Evolutionary conservation across 2,329 filamentous ascomycete genomes (phyloP).

Genomic region (Dactylellina drechsleri): DNA sequence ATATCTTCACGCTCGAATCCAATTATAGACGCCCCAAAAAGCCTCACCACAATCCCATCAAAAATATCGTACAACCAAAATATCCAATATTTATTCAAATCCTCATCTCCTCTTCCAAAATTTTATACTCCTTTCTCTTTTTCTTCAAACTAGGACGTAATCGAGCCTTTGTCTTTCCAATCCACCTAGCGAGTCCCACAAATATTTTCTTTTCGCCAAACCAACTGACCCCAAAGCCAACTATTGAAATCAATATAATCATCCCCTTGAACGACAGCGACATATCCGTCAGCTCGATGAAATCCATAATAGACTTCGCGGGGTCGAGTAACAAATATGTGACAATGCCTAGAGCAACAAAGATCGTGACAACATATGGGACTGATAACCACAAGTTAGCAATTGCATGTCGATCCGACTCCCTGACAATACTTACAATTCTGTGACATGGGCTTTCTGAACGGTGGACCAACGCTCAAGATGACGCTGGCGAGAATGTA

Average conservation of each 20-base stretch:
- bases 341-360: constrained; percentile 73
- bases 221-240: constrained; percentile 77
- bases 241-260: constrained; percentile 74
- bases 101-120: constrained; percentile 75
- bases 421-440: constrained; percentile 72
- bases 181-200: constrained; percentile 71
- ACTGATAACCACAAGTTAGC: constrained; percentile 64
- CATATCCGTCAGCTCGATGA: constrained; percentile 89
- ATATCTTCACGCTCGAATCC: too few species aligned
- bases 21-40: too few species aligned
- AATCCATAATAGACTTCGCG: constrained; percentile 71
- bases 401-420: not conserved
- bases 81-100: constrained; percentile 57
- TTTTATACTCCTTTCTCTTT: constrained; percentile 86
- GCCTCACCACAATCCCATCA: too few species aligned
- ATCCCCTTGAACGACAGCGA: constrained; percentile 77
- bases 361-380: constrained; percentile 83
- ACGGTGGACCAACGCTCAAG: constrained; percentile 89
- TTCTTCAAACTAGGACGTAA: constrained; percentile 72
- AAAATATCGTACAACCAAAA: too few species aligned
- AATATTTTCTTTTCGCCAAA: constrained; percentile 77
- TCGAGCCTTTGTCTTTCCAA: constrained; percentile 72
- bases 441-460: constrained; percentile 79
- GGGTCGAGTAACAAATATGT: constrained; percentile 84
- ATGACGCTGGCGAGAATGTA: constrained; percentile 92